These are phyloP conservation scores for Hyaloscypha bicolor DNA, from an alignment of 495 filamentous ascomycete species.

Conservation along the genomic window DNA sequence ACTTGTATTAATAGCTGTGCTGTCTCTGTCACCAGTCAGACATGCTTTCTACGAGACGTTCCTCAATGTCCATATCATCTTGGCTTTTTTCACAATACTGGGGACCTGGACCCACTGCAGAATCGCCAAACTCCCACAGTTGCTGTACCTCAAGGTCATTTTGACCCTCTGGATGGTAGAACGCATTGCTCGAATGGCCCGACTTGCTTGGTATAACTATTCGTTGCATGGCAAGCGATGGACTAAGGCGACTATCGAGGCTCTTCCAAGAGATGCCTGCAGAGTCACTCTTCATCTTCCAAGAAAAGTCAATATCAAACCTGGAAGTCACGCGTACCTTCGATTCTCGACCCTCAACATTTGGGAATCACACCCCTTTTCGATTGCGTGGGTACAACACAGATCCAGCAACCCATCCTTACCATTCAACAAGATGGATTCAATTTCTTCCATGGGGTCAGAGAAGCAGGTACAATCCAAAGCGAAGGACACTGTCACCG, in stretches of 20 bases:
- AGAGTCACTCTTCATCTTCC: slow-evolving; percentile 81
- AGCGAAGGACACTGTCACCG: slow-evolving; percentile 40
- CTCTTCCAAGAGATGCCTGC: slow-evolving; percentile 79
- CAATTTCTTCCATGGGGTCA: slow-evolving; percentile 1
- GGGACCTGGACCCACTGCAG: slow-evolving; percentile 73
- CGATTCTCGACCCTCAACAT: slow-evolving; percentile 74
- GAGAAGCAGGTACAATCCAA: neutral
- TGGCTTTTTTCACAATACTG: slow-evolving; percentile 63
- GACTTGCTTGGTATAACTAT: slow-evolving; percentile 73
- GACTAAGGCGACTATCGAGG: slow-evolving; percentile 73
- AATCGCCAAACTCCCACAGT: slow-evolving; percentile 61
- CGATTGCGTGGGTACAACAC: slow-evolving; percentile 78
- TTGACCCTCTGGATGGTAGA: slow-evolving; percentile 80
- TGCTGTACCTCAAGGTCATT: slow-evolving; percentile 66
- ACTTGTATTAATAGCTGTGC: slow-evolving; percentile 59
- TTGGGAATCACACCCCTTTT: slow-evolving; percentile 94
- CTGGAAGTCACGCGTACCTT: slow-evolving; percentile 88
- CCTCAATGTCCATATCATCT: slow-evolving; percentile 75
- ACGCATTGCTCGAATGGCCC: slow-evolving; percentile 66
- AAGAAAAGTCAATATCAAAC: slow-evolving; percentile 73
- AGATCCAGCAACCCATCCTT: slow-evolving; percentile 35
- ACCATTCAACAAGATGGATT: slow-evolving; percentile 40
- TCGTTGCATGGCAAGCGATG: slow-evolving; percentile 46
- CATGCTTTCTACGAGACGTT: slow-evolving; percentile 98
- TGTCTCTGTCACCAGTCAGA: slow-evolving; percentile 73